Conservation (phyloP, 2,329 filamentous ascomycete species). For the Drechslerella stenobrocha region DNA sequence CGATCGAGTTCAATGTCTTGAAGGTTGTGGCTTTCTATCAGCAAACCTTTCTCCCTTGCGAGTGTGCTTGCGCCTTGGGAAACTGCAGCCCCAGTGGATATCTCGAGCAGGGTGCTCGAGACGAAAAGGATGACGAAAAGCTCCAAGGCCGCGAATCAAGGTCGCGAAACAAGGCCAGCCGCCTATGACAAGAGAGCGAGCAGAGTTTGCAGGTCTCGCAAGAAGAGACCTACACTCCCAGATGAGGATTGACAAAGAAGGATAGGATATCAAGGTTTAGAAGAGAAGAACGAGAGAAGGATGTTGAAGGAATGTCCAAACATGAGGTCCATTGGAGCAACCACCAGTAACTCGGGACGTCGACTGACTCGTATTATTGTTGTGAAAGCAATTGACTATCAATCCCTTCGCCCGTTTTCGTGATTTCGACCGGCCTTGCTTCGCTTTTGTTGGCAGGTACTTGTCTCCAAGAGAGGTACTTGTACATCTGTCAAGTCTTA, state of each 20-base stretch:
- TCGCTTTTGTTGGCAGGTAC: conserved; percentile 7
- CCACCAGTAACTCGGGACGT: conserved; percentile 43
- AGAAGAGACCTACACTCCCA: conserved; percentile 16
- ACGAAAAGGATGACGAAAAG: conserved; percentile 30
- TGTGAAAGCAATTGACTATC: too few relatives aligned
- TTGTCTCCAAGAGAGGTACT: conserved; percentile 23
- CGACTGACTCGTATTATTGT: conserved; percentile 17
- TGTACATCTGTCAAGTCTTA: conserved; percentile 44
- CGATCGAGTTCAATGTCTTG: conserved; percentile 27
- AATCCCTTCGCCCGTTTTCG: not conserved
- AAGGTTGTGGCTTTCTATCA: conserved; percentile 24
- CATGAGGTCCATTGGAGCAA: not conserved
- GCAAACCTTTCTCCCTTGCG: conserved; percentile 33
- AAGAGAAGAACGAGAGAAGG: conserved; percentile 23
- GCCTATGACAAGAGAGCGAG: conserved; percentile 14
- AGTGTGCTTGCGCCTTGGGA: conserved; percentile 44
- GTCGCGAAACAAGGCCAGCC: conserved; percentile 2
- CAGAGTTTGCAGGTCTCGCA: conserved; percentile 9
- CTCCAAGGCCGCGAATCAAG: conserved; percentile 27
- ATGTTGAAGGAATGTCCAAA: conserved; percentile 16
- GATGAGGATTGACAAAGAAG: conserved; percentile 28
- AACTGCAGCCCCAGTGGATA: conserved; percentile 46
- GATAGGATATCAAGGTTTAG: conserved; percentile 20
- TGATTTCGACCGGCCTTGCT: not conserved
- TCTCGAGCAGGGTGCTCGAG: conserved; percentile 45